Percentiles rank a stretch among this genome's conserved stretches.
Conservation (phyloP, 225 moss, liverwort and hornwort species). For the Lunularia cruciata region DNA sequence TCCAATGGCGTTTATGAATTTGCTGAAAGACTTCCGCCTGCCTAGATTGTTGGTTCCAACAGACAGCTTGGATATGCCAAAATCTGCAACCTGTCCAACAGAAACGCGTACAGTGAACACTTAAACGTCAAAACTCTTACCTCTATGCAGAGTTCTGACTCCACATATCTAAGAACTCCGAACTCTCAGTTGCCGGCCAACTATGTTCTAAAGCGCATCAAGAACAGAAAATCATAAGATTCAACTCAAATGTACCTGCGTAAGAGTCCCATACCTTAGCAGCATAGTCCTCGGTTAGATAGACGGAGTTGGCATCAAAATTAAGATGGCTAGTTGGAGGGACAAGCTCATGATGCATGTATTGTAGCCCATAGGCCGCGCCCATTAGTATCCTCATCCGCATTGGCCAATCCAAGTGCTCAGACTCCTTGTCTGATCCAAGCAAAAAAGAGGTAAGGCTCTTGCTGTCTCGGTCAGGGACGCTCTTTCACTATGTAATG, state of each 20-base stretch:
- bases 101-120: background rate
- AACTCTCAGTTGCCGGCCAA: too few relatives aligned
- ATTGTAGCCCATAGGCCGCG: slow-evolving; percentile 71
- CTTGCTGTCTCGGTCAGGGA: too few relatives aligned
- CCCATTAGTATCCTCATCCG: slow-evolving; percentile 91
- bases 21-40: slow-evolving; percentile 53
- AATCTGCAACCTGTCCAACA: slow-evolving; percentile 70
- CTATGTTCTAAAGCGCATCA: too few relatives aligned
- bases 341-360: slow-evolving; percentile 88
- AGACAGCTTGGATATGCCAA: slow-evolving; percentile 64
- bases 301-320: slow-evolving; percentile 76
- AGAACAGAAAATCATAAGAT: too few relatives aligned
- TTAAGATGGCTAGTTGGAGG: slow-evolving; percentile 80
- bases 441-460: too few relatives aligned
- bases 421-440: slow-evolving; percentile 65
- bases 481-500: too few relatives aligned
- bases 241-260: too few relatives aligned
- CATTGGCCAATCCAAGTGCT: slow-evolving; percentile 78
- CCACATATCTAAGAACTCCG: too few relatives aligned
- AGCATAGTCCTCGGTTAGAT: slow-evolving; percentile 74
- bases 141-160: too few relatives aligned
- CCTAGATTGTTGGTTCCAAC: slow-evolving; percentile 33
- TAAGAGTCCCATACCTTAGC: slow-evolving; percentile 73
- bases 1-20: slow-evolving; percentile 44
- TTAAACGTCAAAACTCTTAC: too few relatives aligned